A percentile compares a stretch with the other conserved stretches of the same genome.
Evolutionary conservation across 139 green algal genomes (phyloP).

Genomic region (Penium margaritaceum): DNA sequence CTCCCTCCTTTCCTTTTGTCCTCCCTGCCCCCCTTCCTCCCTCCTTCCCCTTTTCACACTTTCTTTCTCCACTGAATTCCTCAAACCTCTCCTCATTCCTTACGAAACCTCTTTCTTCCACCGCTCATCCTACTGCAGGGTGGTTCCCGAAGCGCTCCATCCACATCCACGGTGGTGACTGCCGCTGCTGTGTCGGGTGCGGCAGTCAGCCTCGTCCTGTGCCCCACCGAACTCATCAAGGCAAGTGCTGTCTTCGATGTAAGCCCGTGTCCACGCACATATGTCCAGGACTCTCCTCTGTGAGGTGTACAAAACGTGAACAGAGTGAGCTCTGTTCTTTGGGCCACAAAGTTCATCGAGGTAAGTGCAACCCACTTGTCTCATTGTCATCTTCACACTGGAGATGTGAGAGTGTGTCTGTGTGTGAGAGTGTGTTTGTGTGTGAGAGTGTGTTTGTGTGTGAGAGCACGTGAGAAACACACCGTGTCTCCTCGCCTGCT

Average conservation of each 20-base stretch:
- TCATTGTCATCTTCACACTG: neutral
- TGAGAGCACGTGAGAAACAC: too few species aligned
- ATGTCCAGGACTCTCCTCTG: too few species aligned
- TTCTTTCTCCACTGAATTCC: too few species aligned
- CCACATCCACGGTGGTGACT: slow-evolving; percentile 10
- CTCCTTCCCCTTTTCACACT: neutral
- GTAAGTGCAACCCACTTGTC: neutral
- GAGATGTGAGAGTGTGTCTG: neutral
- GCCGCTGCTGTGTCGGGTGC: slow-evolving; percentile 19
- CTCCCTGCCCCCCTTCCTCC: neutral
- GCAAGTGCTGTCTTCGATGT: too few species aligned
- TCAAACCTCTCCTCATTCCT: neutral
- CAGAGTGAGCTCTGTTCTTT: too few species aligned
- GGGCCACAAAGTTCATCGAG: slow-evolving; percentile 4
- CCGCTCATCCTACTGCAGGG: slow-evolving; percentile 12
- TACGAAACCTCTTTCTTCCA: neutral
- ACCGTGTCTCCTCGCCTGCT: too few species aligned
- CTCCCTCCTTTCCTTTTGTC: neutral
- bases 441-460: neutral
- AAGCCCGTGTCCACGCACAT: too few species aligned
- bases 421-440: neutral
- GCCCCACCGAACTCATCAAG: slow-evolving; percentile 45
- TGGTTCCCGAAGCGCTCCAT: neutral
- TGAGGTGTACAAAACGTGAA: too few species aligned
- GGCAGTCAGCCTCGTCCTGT: slow-evolving; percentile 34